These are phyloP conservation scores for Xylaria flabelliformis DNA, from an alignment of 495 filamentous ascomycete species.

Conservation along the genomic window DNA sequence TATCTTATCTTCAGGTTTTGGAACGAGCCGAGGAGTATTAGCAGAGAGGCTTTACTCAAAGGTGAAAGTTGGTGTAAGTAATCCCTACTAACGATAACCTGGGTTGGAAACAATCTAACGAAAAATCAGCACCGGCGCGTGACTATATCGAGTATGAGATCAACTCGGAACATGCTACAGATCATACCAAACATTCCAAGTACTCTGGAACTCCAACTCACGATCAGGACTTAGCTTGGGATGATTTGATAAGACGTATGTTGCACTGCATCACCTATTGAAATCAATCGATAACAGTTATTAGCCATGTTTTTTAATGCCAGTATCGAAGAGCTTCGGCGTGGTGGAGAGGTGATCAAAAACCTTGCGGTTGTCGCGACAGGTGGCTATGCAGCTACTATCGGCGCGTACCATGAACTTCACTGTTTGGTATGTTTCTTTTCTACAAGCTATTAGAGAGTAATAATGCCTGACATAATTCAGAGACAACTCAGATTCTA, in stretches of 20 bases:
- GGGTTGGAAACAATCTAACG: neutral
- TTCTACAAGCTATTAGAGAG: neutral
- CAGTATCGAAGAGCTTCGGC: neutral
- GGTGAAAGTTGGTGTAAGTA: conserved; percentile 19
- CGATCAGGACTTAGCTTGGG: conserved; percentile 24
- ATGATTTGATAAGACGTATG: conserved; percentile 16
- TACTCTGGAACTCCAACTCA: conserved; percentile 26
- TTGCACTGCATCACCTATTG: neutral
- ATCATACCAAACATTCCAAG: conserved; percentile 14
- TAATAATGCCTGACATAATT: neutral
- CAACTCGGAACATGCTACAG: conserved; percentile 23
- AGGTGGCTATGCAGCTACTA: conserved; percentile 18
- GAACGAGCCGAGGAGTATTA: neutral
- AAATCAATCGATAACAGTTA: neutral
- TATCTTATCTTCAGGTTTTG: neutral
- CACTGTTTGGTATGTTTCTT: conserved; percentile 1
- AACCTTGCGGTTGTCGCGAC: neutral
- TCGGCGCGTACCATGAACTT: conserved; percentile 28
- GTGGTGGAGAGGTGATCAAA: neutral
- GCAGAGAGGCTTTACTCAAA: neutral
- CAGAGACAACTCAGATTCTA: conserved; percentile 30
- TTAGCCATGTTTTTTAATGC: neutral
- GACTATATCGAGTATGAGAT: conserved; percentile 26
- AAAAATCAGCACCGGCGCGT: conserved; percentile 18
- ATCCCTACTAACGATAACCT: neutral